Evolutionary conservation across 768 basidiomycete genomes (phyloP).

Genomic region (Epithele typhae): DNA sequence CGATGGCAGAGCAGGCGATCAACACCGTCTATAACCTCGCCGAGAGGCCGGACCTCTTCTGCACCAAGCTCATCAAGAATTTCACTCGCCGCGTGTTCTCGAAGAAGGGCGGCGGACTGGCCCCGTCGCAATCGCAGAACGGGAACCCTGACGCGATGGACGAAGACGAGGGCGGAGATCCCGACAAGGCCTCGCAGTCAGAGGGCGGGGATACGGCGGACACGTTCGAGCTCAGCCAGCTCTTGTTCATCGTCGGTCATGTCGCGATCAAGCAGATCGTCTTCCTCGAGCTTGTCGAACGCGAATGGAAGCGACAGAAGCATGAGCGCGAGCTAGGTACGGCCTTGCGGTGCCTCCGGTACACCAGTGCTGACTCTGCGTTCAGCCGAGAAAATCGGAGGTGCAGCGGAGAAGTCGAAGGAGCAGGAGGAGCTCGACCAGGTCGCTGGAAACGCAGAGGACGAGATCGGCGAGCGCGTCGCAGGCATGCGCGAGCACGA

Average conservation of each 20-base stretch:
- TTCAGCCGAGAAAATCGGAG: slow-evolving; percentile 58
- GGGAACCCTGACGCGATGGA: slow-evolving; percentile 51
- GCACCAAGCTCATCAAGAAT: slow-evolving; percentile 75
- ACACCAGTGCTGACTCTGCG: background rate
- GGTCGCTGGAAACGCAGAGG: slow-evolving; percentile 95
- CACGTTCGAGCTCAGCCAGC: slow-evolving; percentile 84
- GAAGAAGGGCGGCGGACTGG: slow-evolving; percentile 3
- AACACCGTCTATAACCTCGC: slow-evolving; percentile 95
- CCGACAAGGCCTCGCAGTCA: slow-evolving; percentile 3
- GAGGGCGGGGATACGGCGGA: slow-evolving; percentile 59
- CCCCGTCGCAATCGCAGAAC: slow-evolving; percentile 24
- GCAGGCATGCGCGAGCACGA: slow-evolving; percentile 81
- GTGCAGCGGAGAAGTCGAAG: slow-evolving; percentile 37
- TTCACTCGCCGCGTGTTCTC: slow-evolving; percentile 71
- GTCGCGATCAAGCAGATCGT: slow-evolving; percentile 98
- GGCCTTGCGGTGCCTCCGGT: slow-evolving; percentile 22
- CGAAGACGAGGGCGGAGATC: slow-evolving; percentile 37
- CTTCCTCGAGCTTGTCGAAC: slow-evolving; percentile 90
- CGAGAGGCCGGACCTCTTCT: slow-evolving; percentile 86
- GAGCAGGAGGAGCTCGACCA: slow-evolving; percentile 88
- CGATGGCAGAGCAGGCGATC: slow-evolving; percentile 92
- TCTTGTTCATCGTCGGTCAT: slow-evolving; percentile 95
- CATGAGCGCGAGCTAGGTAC: slow-evolving; percentile 79
- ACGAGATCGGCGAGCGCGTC: slow-evolving; percentile 94
- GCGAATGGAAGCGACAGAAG: slow-evolving; percentile 96